Evolutionary conservation across 306 rosid genomes (phyloP).

Genomic region (Crotalaria pallida): DNA sequence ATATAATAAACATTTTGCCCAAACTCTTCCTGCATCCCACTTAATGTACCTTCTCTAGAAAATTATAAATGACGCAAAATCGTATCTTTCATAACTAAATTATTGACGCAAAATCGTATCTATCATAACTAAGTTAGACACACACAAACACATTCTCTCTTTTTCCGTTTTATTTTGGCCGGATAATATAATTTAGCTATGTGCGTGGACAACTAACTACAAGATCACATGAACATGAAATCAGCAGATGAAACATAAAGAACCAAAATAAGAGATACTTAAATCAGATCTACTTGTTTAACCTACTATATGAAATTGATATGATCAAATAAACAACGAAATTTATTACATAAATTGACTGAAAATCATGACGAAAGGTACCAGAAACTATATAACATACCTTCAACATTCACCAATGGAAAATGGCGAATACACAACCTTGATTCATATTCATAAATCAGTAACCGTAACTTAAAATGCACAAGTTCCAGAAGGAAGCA

Average conservation of each 20-base stretch:
- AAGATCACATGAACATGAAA: neutral
- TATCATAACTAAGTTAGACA: too few species aligned
- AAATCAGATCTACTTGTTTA: conserved; percentile 45
- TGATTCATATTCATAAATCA: neutral
- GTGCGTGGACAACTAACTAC: too few species aligned
- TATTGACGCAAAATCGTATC: too few species aligned
- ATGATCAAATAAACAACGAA: neutral
- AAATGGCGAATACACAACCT: neutral
- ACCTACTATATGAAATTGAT: conserved; percentile 9
- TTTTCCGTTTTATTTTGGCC: too few species aligned
- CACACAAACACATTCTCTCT: too few species aligned
- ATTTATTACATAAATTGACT: neutral
- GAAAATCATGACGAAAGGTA: too few species aligned
- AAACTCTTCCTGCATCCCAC: neutral
- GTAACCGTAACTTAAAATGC: neutral
- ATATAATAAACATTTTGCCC: neutral
- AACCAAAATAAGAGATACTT: conserved; percentile 14
- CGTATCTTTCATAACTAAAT: neutral
- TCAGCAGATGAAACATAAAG: conserved; percentile 17
- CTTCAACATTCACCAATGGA: neutral
- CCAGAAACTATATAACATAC: too few species aligned
- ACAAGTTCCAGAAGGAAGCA: conserved; percentile 12
- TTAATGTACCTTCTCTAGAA: neutral
- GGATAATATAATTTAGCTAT: too few species aligned
- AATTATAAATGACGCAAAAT: too few species aligned